Base-by-base conservation (phyloP, 1,284 basidiomycete genomes). In the Cryptococcus wingfieldii region DNA sequence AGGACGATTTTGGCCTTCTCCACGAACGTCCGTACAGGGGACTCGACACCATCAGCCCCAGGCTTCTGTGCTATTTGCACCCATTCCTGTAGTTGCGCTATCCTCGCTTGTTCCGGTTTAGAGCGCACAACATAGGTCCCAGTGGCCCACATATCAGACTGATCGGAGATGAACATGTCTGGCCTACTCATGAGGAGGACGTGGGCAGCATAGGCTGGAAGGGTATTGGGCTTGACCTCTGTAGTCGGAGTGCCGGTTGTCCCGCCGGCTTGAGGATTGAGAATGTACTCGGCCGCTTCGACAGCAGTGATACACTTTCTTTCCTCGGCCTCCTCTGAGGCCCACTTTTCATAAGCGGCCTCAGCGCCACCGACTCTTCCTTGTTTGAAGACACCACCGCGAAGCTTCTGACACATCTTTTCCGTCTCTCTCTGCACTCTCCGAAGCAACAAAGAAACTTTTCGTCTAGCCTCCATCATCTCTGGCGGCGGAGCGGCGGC, bases 121-220 rank as follows among this genome's bases (percentile, higher is more conserved):
- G 89, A 87, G 3, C 92, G 84, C 39, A 94, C 83, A 38, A 81
- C 70, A 77, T 94, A 92, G 0, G 68, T 77, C 50, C 86, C 84
- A 4, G 79, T 80, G 13, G 77, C 65, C 43, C 83, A 79, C 73
- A 89, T 89, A 38, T 79, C 76, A 34, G 77, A 72, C 23, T 79
- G 72, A 51, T 84, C 81, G 0, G 86, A 83, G 19, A 88, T 70
- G 63, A 89, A 98, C 47, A 86, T 77, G 18, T 82, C 67, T 1
- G 84, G 71, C 13, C 83, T 77, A 9, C 78, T 72, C 84, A 95
- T 87, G 60, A 97, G 77, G 58, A 86, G 81, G 54, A 82, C 81
- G 74, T 96, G 91, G 0, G 86, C 80, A 0, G 87, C 89, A 59
- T 89, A 83, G 9, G 65, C 73, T 27, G 66, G 71, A 49, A 71